These are phyloP conservation scores for Rhododendron griersonianum DNA, from an alignment of 148 eudicot genomes.

Conservation along the genomic window DNA sequence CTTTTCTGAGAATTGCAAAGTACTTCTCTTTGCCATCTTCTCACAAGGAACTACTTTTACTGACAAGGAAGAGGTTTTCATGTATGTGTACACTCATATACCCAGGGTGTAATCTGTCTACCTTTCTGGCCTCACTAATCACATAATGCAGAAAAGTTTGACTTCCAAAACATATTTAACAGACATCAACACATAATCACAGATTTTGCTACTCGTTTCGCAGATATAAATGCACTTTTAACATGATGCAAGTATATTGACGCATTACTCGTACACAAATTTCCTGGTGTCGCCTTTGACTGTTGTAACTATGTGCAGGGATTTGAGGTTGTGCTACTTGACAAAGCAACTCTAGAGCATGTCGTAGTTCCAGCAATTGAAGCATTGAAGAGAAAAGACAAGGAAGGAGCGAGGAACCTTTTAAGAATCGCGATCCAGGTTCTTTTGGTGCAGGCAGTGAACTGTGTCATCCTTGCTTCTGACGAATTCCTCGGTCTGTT, in stretches of 20 bases:
- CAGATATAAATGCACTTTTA: too few relatives aligned
- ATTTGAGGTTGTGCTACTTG: conserved; percentile 58
- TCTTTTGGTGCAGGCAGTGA: conserved; percentile 54
- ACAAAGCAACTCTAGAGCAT: conserved; percentile 54
- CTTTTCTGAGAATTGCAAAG: not conserved
- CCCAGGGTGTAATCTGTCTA: not conserved
- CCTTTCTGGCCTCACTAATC: not conserved
- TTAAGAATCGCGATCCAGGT: conserved; percentile 51
- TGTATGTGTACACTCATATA: not conserved
- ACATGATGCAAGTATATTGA: too few relatives aligned
- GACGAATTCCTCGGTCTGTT: conserved; percentile 50
- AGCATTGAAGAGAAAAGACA: conserved; percentile 47
- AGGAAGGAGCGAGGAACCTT: conserved; percentile 57
- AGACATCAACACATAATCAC: not conserved
- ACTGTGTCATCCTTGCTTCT: conserved; percentile 48
- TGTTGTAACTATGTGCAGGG: conserved; percentile 32
- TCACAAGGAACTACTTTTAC: not conserved
- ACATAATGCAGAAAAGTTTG: not conserved
- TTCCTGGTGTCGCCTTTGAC: not conserved
- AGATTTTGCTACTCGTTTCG: not conserved
- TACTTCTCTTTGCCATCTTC: not conserved
- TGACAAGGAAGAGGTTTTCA: not conserved
- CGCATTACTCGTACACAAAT: not conserved
- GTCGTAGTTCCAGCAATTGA: conserved; percentile 43
- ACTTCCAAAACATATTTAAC: not conserved